Base-by-base conservation (phyloP, 2,329 filamentous ascomycete species). In the Penicillium palitans region DNA sequence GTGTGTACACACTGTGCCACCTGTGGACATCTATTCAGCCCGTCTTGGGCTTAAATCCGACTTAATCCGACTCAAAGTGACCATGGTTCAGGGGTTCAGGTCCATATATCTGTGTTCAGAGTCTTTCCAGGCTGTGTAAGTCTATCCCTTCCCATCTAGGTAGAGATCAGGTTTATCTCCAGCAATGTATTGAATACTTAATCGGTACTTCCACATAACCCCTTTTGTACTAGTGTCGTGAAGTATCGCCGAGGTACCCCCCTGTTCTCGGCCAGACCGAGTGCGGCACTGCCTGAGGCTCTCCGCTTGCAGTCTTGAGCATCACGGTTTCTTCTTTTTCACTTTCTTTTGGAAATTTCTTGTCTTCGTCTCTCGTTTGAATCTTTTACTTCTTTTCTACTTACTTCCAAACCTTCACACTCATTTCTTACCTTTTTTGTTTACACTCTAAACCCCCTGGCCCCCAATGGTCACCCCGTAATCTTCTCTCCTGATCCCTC, bases 231-330 rank as follows among this genome's bases (percentile, higher is more conserved):
- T 57, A 57, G 55, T 42, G 49, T n/a, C 1, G 13, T 12, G 27
- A 48, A 6, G 60, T 59, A 60, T 49, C 33, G 7, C 45, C 27
- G n/a, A 54, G 40, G 52, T 52, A 58, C 54, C 39, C 52, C 31
- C 61, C 57, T 61, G 60, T 64, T 66, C 63, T 61, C 63, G 64
- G 66, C 64, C 64, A 66, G 66, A 59, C 67, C 63, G 53, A 46
- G 59, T 60, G 59, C 61, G 59, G 62, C 58, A 37, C 52, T 55
- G 65, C 63, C 65, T 66, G 57, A 66, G 64, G 64, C 46, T 37
- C 63, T 65, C 61, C 60, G 61, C 50, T 61, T 65, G 63, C 51
- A 53, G 41, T 6, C 46, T 48, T 48, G 55, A 60, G 29, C 55
- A 58, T 58, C 55, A 48, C 55, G n/a, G 37, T 48, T 42, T 58